Evolutionary conservation across 306 rosid genomes (phyloP), one percentile per base, ranked within the genome.

Genomic region (Arachis hypogaea): DNA sequence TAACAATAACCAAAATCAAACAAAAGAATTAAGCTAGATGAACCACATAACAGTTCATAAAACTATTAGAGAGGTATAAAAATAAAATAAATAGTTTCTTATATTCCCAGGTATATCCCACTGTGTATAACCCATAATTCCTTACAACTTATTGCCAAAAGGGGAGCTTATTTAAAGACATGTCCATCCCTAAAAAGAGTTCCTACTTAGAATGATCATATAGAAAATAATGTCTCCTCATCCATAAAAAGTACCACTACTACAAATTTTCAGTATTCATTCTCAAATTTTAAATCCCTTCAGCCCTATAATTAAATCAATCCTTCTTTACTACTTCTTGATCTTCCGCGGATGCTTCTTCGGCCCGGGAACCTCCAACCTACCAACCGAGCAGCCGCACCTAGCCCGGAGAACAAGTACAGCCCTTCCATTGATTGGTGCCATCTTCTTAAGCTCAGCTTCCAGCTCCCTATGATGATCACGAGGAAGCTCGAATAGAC

Each of bases 351-450:
- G 78, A 10, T 56, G 77, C 86, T 79, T 92, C 90, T 73, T 86
- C 2, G 92, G 85, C 40, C 98, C 99, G 0, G 97, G 97, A 79
- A 95, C 98, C 83, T 95, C 99, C 86, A 95, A 80, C 76, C 93
- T 88, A 62, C 99, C 99, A 71, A 92, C 92, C 72, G 97, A 90
- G 85, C 99, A 95, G 7, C 99, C 99, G 78, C 99, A 95, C 83
- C 97, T 86, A 2, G 92, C 93, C 69, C 93, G 78, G 71, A 95
- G 84, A 18, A 95, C 56, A 41, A 95, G 89, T 18, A 92, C 96
- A 7, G 98, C 99, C 54, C 99, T 84, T 47, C 98, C 99, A 80
- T 95, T 92, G 57, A 74, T 75, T 1, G 99, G 99, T 7, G 99
- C 99, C 90, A 95, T 90, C 96, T 90, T 95, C 92, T 86, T 92